phyloP scores from a whole-genome alignment of 495 filamentous ascomycete species.

The Penicillium mononematosum region DNA sequence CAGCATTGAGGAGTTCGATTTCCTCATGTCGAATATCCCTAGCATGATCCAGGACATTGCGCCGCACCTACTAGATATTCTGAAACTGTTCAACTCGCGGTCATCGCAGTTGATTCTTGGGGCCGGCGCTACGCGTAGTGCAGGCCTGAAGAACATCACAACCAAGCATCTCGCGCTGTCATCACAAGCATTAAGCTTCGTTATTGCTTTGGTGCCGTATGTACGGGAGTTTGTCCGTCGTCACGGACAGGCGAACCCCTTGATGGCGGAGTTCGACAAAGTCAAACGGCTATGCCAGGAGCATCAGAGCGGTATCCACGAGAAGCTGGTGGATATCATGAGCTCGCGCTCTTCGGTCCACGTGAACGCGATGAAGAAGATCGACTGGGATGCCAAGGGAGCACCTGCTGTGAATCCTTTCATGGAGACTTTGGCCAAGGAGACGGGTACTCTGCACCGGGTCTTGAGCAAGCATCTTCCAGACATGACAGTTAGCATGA shows the following conservation, averaged over 20 bases:
- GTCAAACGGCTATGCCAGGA: slow-evolving; percentile 85
- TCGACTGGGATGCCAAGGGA: slow-evolving; percentile 66
- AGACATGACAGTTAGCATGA: slow-evolving; percentile 72
- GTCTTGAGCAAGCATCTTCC: slow-evolving; percentile 84
- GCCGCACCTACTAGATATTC: slow-evolving; percentile 64
- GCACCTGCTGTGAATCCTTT: slow-evolving; percentile 59
- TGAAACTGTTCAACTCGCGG: slow-evolving; percentile 90
- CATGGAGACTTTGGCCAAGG: slow-evolving; percentile 89
- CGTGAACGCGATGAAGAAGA: slow-evolving; percentile 70
- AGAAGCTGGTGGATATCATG: slow-evolving; percentile 97
- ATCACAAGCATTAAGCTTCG: slow-evolving; percentile 84
- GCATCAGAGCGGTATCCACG: slow-evolving; percentile 88
- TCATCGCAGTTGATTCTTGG: slow-evolving; percentile 93
- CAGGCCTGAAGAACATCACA: slow-evolving; percentile 92
- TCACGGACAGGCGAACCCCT: slow-evolving; percentile 60
- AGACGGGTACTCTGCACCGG: slow-evolving; percentile 83
- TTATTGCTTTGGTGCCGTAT: slow-evolving; percentile 83
- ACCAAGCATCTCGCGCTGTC: slow-evolving; percentile 93
- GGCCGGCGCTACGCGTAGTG: slow-evolving; percentile 86
- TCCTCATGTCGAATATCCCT: slow-evolving; percentile 78
- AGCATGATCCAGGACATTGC: slow-evolving; percentile 84
- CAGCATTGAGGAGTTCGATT: slow-evolving; percentile 78
- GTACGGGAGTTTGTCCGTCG: slow-evolving; percentile 87
- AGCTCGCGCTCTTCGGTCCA: slow-evolving; percentile 69
- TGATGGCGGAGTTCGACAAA: slow-evolving; percentile 92